Evolutionary conservation across 345 rosid genomes (phyloP).

Genomic region (Raphanus raphanistrum): DNA sequence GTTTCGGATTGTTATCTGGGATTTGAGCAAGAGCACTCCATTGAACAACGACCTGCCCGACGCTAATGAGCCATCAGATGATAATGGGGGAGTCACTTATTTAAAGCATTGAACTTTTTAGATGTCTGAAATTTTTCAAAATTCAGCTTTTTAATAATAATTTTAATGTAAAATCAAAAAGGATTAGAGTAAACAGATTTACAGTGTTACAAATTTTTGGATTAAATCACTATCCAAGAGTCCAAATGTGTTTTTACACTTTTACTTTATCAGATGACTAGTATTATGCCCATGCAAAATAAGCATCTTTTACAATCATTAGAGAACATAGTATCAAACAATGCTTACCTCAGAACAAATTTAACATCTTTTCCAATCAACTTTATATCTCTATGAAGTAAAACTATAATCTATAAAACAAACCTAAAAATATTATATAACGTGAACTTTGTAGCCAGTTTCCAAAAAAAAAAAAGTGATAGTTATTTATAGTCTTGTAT

Average conservation of each 20-base stretch:
- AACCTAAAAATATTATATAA: no score
- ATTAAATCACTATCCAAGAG: background rate
- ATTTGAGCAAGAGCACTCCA: conserved; percentile 73
- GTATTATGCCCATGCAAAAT: background rate
- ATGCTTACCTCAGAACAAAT: no score
- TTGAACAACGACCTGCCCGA: conserved; percentile 52
- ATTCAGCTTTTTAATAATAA: background rate
- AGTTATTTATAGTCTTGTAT: no score
- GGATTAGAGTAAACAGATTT: background rate
- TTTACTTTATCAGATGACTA: background rate
- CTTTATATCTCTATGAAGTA: background rate
- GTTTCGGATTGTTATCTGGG: conserved; percentile 96
- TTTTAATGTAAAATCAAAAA: background rate
- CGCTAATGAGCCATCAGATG: conserved; percentile 29
- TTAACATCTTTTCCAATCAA: no score
- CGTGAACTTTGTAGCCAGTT: no score
- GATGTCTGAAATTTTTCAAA: background rate
- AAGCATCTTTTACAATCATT: no score
- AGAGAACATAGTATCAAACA: no score
- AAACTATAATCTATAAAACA: no score
- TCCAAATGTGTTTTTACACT: background rate
- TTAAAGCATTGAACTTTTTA: background rate
- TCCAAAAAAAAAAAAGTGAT: no score
- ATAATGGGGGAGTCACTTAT: background rate
- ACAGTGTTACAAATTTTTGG: background rate